These are phyloP conservation scores for Desmodesmus armatus DNA, from an alignment of 139 green algal genomes.

Conservation along the genomic window DNA sequence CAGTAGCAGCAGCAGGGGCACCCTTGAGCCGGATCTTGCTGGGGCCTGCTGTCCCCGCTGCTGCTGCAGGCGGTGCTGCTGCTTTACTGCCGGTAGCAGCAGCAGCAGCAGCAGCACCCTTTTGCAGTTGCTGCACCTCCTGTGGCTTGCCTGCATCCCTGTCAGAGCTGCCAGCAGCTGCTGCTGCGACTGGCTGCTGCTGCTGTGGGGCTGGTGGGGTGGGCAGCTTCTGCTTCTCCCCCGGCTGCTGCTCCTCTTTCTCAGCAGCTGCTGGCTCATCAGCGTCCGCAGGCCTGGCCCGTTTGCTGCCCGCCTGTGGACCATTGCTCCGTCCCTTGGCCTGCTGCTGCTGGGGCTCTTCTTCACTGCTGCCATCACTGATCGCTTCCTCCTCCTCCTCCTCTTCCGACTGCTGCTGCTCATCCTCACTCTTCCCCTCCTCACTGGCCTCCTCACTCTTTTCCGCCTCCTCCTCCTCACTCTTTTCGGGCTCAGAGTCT, in stretches of 20 bases:
- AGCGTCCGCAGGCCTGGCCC: too few relatives aligned
- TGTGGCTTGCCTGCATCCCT: background rate
- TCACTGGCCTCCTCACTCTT: background rate
- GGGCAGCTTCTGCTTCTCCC: background rate
- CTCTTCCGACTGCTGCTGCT: conserved; percentile 24
- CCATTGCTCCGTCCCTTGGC: background rate
- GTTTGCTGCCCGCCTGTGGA: too few relatives aligned
- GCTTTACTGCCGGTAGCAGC: background rate
- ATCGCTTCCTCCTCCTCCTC: background rate
- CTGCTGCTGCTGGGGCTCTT: conserved; percentile 14
- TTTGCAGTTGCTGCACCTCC: background rate
- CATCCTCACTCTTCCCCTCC: background rate
- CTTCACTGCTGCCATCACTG: background rate
- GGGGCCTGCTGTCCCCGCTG: background rate
- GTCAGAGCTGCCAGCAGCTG: background rate
- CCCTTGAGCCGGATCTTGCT: too few relatives aligned
- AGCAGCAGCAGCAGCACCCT: background rate
- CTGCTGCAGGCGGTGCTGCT: conserved; percentile 21
- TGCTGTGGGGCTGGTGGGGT: background rate
- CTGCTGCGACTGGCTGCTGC: background rate
- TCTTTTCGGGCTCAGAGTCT: conserved; percentile 25
- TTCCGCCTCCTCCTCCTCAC: background rate
- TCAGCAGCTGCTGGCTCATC: background rate
- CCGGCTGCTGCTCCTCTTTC: background rate
- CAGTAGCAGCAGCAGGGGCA: background rate